These are phyloP conservation scores for Moringa oleifera DNA, from an alignment of 345 rosid species.

Conservation along the genomic window DNA sequence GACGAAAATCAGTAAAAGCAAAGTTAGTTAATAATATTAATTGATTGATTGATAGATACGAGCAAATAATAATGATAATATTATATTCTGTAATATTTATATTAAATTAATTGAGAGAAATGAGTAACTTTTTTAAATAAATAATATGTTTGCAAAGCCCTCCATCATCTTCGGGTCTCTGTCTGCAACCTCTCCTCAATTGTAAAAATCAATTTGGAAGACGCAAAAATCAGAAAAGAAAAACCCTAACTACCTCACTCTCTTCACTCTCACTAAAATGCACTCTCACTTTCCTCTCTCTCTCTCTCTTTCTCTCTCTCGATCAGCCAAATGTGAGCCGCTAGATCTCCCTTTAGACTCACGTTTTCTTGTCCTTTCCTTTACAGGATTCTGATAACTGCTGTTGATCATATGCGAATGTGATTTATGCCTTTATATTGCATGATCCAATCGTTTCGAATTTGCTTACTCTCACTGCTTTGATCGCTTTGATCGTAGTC, in stretches of 20 bases:
- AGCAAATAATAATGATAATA: background rate
- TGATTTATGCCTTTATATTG: background rate
- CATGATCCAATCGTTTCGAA: no score
- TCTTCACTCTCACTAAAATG: conserved; percentile 4
- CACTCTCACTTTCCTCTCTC: conserved; percentile 11
- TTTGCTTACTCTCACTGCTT: background rate
- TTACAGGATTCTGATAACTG: background rate
- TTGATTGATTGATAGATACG: background rate
- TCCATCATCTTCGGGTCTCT: conserved; percentile 18
- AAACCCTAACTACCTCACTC: conserved; percentile 24
- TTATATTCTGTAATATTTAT: no score
- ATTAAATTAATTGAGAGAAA: background rate
- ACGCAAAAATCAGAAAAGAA: background rate
- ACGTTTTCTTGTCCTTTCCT: conserved; percentile 1
- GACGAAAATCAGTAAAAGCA: background rate
- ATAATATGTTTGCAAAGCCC: background rate
- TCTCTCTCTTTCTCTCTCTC: conserved; percentile 1
- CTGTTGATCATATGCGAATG: background rate
- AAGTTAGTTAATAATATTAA: background rate
- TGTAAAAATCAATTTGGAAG: background rate
- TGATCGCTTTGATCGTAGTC: conserved; percentile 2
- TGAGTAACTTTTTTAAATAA: background rate
- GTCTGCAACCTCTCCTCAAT: conserved; percentile 6
- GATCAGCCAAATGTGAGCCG: background rate
- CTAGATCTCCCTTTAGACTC: conserved; percentile 20